Evolutionary conservation across 202 grass and related monocot genomes (phyloP), one percentile per base, ranked within the genome.

Genomic region (Miscanthus sacchariflorus): DNA sequence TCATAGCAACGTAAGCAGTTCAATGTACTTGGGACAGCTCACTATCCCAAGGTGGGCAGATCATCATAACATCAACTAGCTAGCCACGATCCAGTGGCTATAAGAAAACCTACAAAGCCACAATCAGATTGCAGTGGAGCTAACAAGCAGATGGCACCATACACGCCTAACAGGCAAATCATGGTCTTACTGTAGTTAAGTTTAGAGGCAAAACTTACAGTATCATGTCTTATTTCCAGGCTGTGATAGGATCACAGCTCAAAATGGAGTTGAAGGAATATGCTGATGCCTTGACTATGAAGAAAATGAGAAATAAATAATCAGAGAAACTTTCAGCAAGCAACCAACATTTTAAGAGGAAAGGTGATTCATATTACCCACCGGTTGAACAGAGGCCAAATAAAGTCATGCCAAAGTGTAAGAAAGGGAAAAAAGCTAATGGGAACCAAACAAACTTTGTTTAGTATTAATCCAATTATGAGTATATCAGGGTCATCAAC

Each of bases 241-340:
- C 23, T 15, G 23, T 67, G 59, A 19, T 80, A 67, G 6, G 24
- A 19, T 68, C 59, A 19, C 1, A 58, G 8, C 2, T 59, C 12
- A 59, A 33, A 25, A 81, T 48, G 78, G 23, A 33, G 15, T 28
- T 46, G 5, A 48, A 65, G 3, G 40, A 33, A 19, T 81, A 80
- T 12, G 6, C 21, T 24, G n/a, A 45, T 45, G 18, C 9, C 38
- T 12, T 73, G 36, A 72, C 1, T 44, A 66, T 15, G 21, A 24
- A 17, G 36, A 36, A 77, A 18, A 61, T 39, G 8, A 79, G 8
- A 61, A 42, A 10, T 59, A 40, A 25, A n/a, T 64, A 77, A 77
- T 77, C 10, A n/a, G 49, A 77, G 75, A 77, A 58, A 36, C 52
- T 77, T 3, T 77, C 27, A 77, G 74, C 49, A 77, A 50, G 52